These are phyloP conservation scores for Dactylellina cionopaga DNA, from an alignment of 2,329 filamentous ascomycete genomes.

Conservation along the genomic window DNA sequence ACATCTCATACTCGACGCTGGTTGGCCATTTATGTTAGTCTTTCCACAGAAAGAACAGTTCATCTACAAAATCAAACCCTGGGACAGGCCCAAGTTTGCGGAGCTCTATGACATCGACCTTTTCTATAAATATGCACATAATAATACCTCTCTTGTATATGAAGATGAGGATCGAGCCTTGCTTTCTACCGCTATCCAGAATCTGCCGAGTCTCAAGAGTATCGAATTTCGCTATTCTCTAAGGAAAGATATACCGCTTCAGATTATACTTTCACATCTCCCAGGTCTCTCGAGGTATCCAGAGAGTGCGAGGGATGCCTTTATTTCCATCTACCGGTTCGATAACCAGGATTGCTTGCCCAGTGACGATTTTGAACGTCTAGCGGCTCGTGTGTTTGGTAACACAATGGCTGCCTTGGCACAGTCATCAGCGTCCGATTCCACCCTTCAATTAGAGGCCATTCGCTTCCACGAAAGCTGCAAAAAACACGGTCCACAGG, in stretches of 20 bases:
- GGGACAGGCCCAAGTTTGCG: background rate
- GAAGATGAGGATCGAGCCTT: background rate
- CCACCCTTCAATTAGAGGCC: background rate
- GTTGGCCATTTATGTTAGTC: background rate
- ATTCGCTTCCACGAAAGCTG: conserved; percentile 1
- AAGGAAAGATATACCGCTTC: background rate
- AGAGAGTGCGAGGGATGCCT: background rate
- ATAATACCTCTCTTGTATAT: background rate
- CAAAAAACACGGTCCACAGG: background rate
- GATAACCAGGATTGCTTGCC: background rate
- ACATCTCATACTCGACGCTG: background rate
- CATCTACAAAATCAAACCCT: too few species aligned
- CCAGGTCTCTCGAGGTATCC: background rate
- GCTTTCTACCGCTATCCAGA: background rate
- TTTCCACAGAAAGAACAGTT: too few species aligned
- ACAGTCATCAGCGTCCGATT: too few species aligned
- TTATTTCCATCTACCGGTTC: background rate
- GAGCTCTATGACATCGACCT: background rate
- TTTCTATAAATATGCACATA: background rate
- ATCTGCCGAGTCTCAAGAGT: conserved; percentile 12
- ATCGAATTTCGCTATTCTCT: background rate
- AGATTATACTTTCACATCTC: conserved; percentile 1
- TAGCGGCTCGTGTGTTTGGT: too few species aligned
- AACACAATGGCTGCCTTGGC: background rate
- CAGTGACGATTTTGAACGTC: background rate